Base-by-base conservation (phyloP, 352 stramenopile species). In the Globisporangium nunn region DNA sequence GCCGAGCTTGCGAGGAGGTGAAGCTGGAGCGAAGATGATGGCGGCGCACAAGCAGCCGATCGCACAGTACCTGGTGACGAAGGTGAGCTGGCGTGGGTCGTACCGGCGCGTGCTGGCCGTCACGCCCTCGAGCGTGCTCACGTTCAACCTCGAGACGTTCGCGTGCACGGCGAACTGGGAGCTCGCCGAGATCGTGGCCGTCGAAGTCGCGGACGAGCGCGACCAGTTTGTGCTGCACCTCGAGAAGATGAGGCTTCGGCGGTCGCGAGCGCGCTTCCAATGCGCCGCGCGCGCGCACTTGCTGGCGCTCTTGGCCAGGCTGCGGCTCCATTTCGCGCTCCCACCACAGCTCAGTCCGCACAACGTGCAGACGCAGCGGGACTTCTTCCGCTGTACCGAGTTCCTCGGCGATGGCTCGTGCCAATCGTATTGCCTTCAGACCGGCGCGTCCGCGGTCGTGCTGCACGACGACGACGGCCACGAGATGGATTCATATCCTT, bases 101-200 rank as follows among this genome's bases (percentile, higher is more conserved):
- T 85, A 87, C 59, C 73, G 67, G 17, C 76, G 77, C 10, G 70
- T 91, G 40, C 56, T 91, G 29, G 62, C 80, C 6, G 61, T 91
- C 54, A 83, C 67, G 14, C 50, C 74, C 28, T 73, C 78, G 17
- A 74, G 71, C 7, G 52, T 88, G 10, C 67, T 67, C 54, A 82
- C 78, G 40, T 91, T 82, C 64, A 83, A 88, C 58, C 71, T 71
- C 0, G 76, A 88, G 51, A 81, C 76, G 48, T 88, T 83, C 54
- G 60, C 71, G 50, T 88, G 81, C 71, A 88, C 81, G 30, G 76
- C 83, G 53, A 72, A 85, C 37, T 91, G 80, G 80, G 71, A 83
- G 15, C 73, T 88, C 51, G 66, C 58, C 11, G 73, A 87, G 46
- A 85, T 91, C 55, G 73, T 72, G 23, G 66, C 67, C 45, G 67